A percentile compares a stretch with the other conserved stretches of the same genome.
Evolutionary conservation across 176 grass and related monocot genomes (phyloP).

Genomic region (Alopecurus myosuroides): DNA sequence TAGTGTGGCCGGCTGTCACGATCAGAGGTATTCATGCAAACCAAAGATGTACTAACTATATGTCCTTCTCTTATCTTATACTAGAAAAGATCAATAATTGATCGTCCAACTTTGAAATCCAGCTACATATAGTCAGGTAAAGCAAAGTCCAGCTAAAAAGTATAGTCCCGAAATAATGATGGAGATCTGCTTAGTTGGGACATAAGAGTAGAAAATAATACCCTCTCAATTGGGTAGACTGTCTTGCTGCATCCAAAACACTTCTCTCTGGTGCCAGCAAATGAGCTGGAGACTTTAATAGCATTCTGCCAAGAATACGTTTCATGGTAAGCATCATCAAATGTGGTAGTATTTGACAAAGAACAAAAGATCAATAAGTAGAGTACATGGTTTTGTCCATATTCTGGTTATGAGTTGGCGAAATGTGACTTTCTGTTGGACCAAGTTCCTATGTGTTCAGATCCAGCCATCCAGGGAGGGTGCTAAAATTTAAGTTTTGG

Average conservation of each 20-base stretch:
- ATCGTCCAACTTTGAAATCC: not conserved
- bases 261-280: conserved; percentile 93
- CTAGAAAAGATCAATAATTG: conserved; percentile 17
- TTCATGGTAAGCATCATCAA: conserved; percentile 18
- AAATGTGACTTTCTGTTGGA: not conserved
- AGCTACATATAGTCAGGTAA: conserved; percentile 7
- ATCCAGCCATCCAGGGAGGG: too few relatives aligned
- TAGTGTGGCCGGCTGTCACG: not conserved
- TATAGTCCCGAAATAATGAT: not conserved
- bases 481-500: not conserved
- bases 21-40: conserved; percentile 15
- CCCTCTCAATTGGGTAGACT: conserved; percentile 94
- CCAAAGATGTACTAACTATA: not conserved
- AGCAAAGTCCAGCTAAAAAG: conserved; percentile 8
- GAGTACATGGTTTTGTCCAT: conserved; percentile 16
- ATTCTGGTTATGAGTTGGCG: not conserved
- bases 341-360: conserved; percentile 23
- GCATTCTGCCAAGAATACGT: conserved; percentile 67
- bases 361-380: conserved; percentile 14
- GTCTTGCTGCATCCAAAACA: conserved; percentile 91
- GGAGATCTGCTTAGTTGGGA: not conserved
- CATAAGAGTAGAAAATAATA: conserved; percentile 36
- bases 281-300: conserved; percentile 75
- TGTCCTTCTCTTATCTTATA: conserved; percentile 12
- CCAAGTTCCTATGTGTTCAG: conserved; percentile 6